Conservation (phyloP, 169 alveolate genomes). For the Neospora caninum region DNA sequence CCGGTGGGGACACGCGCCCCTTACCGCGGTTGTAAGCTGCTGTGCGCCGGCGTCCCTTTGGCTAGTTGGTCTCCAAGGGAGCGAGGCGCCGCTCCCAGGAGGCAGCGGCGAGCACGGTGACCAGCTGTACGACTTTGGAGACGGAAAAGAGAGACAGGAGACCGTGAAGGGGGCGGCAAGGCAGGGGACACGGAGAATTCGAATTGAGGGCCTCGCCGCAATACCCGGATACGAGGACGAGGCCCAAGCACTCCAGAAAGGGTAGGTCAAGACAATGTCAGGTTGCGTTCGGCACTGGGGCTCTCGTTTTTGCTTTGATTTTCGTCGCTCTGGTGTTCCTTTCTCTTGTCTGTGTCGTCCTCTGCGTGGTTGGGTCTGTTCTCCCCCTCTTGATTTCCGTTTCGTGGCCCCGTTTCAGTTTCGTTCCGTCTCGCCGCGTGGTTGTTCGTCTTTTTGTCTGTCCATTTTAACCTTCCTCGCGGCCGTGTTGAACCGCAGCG, state of each 20-base stretch:
- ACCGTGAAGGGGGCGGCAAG: not conserved
- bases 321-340: not conserved
- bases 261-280: not conserved
- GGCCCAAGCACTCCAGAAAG: not conserved
- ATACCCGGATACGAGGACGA: not conserved
- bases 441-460: not conserved
- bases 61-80: not conserved
- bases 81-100: not conserved
- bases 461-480: not conserved
- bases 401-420: not conserved
- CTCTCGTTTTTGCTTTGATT: not conserved
- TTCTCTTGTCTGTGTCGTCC: not conserved
- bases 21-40: not conserved
- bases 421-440: not conserved
- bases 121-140: not conserved
- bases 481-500: not conserved
- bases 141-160: not conserved
- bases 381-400: not conserved
- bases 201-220: not conserved
- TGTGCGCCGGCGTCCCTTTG: conserved; percentile 16
- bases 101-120: not conserved
- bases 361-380: not conserved
- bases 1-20: not conserved
- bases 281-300: not conserved
- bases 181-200: not conserved